These are phyloP conservation scores for Botrytis deweyae DNA, from an alignment of 2,329 filamentous ascomycete species.

Conservation along the genomic window DNA sequence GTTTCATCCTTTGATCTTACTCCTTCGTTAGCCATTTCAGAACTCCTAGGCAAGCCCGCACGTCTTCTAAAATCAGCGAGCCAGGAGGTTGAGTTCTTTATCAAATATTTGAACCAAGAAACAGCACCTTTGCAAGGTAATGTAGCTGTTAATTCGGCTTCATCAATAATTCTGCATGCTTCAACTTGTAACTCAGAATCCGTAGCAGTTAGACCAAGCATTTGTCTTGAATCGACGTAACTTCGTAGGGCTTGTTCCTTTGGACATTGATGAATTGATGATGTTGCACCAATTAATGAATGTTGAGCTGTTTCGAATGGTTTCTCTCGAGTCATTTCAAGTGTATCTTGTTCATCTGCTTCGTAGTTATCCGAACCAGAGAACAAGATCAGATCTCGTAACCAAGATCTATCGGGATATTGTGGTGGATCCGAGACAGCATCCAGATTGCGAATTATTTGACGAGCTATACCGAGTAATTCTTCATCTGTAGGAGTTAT, in stretches of 20 bases:
- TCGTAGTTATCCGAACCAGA: constrained; percentile 25
- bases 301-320: not conserved
- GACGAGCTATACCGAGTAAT: constrained; percentile 57
- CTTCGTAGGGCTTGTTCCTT: constrained; percentile 32
- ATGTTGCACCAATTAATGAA: not conserved
- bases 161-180: constrained; percentile 56
- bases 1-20: constrained; percentile 53
- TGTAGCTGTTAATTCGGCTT: constrained; percentile 49
- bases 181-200: constrained; percentile 60
- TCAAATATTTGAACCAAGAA: constrained; percentile 56
- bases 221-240: constrained; percentile 32
- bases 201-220: constrained; percentile 57
- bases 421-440: constrained; percentile 41
- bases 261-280: constrained; percentile 23
- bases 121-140: constrained; percentile 39
- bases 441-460: constrained; percentile 58
- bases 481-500: constrained; percentile 50
- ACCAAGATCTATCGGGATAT: constrained; percentile 49
- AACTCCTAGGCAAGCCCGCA: constrained; percentile 56
- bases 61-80: constrained; percentile 55
- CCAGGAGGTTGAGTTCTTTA: constrained; percentile 53
- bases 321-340: not conserved
- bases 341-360: not conserved
- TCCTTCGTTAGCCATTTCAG: constrained; percentile 51
- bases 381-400: constrained; percentile 58